Conservation (phyloP, 805 yeast genomes). For the Pichia occidentalis region DNA sequence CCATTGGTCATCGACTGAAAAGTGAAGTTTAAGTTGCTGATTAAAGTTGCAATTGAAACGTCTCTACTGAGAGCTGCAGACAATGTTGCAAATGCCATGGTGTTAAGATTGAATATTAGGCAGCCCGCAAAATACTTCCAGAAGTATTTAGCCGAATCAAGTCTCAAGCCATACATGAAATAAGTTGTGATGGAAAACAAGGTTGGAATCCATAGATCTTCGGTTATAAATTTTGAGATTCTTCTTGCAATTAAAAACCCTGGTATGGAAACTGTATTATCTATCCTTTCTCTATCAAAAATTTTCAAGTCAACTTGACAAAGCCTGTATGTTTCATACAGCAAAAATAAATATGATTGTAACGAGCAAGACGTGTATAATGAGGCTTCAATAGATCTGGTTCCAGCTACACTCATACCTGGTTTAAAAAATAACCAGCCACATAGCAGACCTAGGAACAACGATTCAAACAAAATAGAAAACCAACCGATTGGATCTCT, state of each 20-base stretch:
- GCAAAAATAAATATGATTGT: slow-evolving; percentile 47
- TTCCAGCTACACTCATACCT: slow-evolving; percentile 51
- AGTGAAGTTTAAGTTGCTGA: slow-evolving; percentile 60
- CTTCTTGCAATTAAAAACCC: slow-evolving; percentile 67
- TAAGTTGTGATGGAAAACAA: slow-evolving; percentile 57
- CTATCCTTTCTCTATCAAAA: slow-evolving; percentile 63
- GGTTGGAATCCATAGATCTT: slow-evolving; percentile 60
- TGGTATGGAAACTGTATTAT: slow-evolving; percentile 54
- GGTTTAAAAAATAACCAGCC: slow-evolving; percentile 79
- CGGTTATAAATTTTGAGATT: slow-evolving; percentile 56
- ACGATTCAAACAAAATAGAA: slow-evolving; percentile 35
- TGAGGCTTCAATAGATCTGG: slow-evolving; percentile 51
- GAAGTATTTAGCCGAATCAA: slow-evolving; percentile 40
- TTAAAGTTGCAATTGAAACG: slow-evolving; percentile 53
- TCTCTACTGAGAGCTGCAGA: slow-evolving; percentile 54
- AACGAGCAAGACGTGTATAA: slow-evolving; percentile 47
- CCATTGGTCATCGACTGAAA: slow-evolving; percentile 77
- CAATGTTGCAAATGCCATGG: slow-evolving; percentile 48
- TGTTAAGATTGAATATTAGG: slow-evolving; percentile 48
- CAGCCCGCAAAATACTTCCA: slow-evolving; percentile 56
- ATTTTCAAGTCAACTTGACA: slow-evolving; percentile 49
- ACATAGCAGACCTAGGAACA: slow-evolving; percentile 49
- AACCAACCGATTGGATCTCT: slow-evolving; percentile 48
- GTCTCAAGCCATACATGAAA: slow-evolving; percentile 70
- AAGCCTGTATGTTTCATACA: slow-evolving; percentile 54